Evolutionary conservation across 768 basidiomycete genomes (phyloP).

Genomic region (Lentinula lateritia): DNA sequence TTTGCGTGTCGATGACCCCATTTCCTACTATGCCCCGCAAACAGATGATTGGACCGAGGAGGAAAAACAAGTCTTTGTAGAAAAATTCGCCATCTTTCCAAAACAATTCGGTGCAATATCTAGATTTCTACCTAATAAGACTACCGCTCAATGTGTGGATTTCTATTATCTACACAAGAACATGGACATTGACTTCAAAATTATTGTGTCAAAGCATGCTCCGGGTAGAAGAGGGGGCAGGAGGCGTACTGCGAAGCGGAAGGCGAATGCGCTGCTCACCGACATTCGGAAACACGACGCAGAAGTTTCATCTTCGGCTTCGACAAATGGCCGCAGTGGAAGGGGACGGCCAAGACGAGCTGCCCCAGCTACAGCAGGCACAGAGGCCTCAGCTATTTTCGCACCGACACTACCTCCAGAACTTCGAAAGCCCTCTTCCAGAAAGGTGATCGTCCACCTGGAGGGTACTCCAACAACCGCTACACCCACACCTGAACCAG

Average conservation of each 20-base stretch:
- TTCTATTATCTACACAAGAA: constrained; percentile 97
- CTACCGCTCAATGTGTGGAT: constrained; percentile 81
- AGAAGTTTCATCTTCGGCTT: constrained; percentile 37
- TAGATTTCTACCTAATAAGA: constrained; percentile 74
- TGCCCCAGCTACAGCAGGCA: constrained; percentile 10
- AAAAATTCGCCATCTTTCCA: constrained; percentile 78
- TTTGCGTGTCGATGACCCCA: constrained; percentile 69
- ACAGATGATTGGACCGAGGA: constrained; percentile 86
- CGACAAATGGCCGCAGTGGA: constrained; percentile 34
- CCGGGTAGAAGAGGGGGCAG: constrained; percentile 62
- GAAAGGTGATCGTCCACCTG: constrained; percentile 33
- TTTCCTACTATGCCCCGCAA: constrained; percentile 66
- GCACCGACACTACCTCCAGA: constrained; percentile 6
- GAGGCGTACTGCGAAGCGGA: constrained; percentile 62
- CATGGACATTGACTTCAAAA: constrained; percentile 76
- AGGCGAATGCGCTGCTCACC: constrained; percentile 73
- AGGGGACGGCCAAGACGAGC: constrained; percentile 27
- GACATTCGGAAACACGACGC: constrained; percentile 80
- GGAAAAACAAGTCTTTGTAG: constrained; percentile 73
- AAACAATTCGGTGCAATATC: constrained; percentile 97
- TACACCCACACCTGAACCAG: constrained; percentile 70
- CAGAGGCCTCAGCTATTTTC: constrained; percentile 11
- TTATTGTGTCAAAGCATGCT: constrained; percentile 61
- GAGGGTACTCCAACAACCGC: constrained; percentile 46
- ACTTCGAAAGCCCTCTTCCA: constrained; percentile 30